A percentile compares a stretch with the other conserved stretches of the same genome.
phyloP scores from a whole-genome alignment of 108 stramenopile genomes.

The Chaetoceros tenuissimus region DNA sequence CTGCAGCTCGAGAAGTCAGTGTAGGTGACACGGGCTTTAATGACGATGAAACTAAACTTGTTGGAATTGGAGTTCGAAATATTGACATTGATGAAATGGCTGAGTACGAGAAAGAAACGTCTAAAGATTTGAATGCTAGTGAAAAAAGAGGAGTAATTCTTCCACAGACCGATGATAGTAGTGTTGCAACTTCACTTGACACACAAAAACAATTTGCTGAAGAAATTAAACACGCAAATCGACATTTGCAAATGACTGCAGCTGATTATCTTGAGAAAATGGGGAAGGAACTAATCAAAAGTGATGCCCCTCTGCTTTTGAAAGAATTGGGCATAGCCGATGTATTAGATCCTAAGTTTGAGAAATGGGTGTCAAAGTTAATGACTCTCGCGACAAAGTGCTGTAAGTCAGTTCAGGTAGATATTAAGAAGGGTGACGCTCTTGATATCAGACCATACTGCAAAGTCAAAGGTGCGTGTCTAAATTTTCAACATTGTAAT shows the following conservation, averaged over 20 bases:
- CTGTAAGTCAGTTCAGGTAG: constrained; percentile 80
- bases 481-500: not conserved
- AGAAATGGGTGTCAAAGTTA: constrained; percentile 61
- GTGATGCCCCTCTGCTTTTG: constrained; percentile 61
- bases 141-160: not conserved
- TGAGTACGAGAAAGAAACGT: not conserved
- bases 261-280: constrained; percentile 68
- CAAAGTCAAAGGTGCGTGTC: constrained; percentile 38
- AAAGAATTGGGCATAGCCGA: constrained; percentile 22
- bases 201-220: constrained; percentile 1
- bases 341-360: not conserved
- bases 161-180: constrained; percentile 10
- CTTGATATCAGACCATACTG: constrained; percentile 72
- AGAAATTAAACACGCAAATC: constrained; percentile 22
- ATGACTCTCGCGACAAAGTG: constrained; percentile 73
- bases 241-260: constrained; percentile 45
- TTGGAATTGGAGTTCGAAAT: not conserved
- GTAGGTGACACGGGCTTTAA: not conserved
- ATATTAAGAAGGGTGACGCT: constrained; percentile 81
- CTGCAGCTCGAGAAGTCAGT: constrained; percentile 2
- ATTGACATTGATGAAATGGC: not conserved
- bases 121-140: not conserved
- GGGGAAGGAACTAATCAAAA: constrained; percentile 41
- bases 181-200: constrained; percentile 20
- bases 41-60: not conserved